Evolutionary conservation across 768 basidiomycete species (phyloP), one percentile per base, ranked within the genome.

Genomic region (Kwoniella sp.): DNA sequence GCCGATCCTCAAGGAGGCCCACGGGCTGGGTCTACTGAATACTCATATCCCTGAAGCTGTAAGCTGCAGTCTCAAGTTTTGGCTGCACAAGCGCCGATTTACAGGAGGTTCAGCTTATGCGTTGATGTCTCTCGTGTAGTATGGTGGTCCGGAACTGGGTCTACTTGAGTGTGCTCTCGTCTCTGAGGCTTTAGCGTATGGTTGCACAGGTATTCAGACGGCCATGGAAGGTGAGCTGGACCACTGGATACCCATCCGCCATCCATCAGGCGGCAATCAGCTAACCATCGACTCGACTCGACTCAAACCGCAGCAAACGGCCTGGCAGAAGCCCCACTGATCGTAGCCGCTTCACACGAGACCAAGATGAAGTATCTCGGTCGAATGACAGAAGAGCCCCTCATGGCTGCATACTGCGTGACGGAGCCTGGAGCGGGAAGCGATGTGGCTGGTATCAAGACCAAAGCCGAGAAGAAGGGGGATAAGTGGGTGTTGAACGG

Each of bases 401-500:
- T 83, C 26, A 77, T 83, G 67, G 79, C 79, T 26, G 76, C 82
- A 0, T 83, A 83, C 57, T 79, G 80, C 55, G 74, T 76, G 7
- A 80, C 80, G 0, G 82, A 83, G 60, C 82, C 82, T 0, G 74
- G 74, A 23, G 82, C 82, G 1, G 82, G 82, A 4, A 81, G 80
- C 30, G 82, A 83, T 64, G 82, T 83, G 20, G 82, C 81, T n/a
- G 71, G 71, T 3, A 82, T 83, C 62, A 73, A 73, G 55, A 83
- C 82, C 12, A 73, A 69, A 55, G 82, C 82, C 0, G 75, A 70
- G 50, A 79, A 81, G 68, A 73, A 88, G 60, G 70, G 65, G 15
- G 74, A 71, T 22, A 70, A 67, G 11, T 77, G 76, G 76, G 61
- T 75, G 0, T 51, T 97, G 68, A 80, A 78, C 62, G 80, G 80